Base-by-base conservation (phyloP, 2,329 filamentous ascomycete species). In the Magnaporthiopsis incrustans region DNA sequence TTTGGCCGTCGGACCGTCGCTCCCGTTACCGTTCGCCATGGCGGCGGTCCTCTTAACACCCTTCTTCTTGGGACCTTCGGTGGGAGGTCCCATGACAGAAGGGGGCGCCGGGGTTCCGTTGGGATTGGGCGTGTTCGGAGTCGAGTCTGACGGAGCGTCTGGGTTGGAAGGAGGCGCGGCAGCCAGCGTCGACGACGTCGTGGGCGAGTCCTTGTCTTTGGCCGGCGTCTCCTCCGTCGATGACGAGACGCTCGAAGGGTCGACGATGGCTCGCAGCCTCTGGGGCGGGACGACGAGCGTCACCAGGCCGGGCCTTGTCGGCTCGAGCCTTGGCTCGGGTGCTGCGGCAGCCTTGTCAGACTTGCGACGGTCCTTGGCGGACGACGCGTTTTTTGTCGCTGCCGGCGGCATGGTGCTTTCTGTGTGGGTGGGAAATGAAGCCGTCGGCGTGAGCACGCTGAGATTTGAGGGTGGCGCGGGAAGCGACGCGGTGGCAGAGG, bases 21-120 rank as follows among this genome's bases (percentile, higher is more conserved):
- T 77, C 73, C 86, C 81, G 77, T 90, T 89, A 65, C 69, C 58
- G 56, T 67, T 68, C 15, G 80, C 81, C 64, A 82, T 85, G 56
- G 85, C 81, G 70, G 89, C 89, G 27, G 85, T 84, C 68, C 89
- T 85, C 75, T 92, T 89, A 44, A 85, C 80, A 44, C 88, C 88
- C 76, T 93, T 93, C 79, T 91, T 92, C 81, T 91, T 92, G 15
- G 81, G 78, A 8, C 81, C 86, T 64, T 86, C 83, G 59, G 76
- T 74, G 50, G 85, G 86, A 60, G 86, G 86, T 6, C 81, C 84
- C 85, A 88, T 88, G 66, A 75, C 74, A 7, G 79, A 75, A 30
- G 83, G 79, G 30, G 70, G 69, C 26, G 77, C 82, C 8, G 85
- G 84, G 15, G 85, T 87, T 68, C 80, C 82, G 60, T 78, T 81